phyloP scores from a whole-genome alignment of 495 filamentous ascomycete species.

The Penicillium psychrofluorescens region DNA sequence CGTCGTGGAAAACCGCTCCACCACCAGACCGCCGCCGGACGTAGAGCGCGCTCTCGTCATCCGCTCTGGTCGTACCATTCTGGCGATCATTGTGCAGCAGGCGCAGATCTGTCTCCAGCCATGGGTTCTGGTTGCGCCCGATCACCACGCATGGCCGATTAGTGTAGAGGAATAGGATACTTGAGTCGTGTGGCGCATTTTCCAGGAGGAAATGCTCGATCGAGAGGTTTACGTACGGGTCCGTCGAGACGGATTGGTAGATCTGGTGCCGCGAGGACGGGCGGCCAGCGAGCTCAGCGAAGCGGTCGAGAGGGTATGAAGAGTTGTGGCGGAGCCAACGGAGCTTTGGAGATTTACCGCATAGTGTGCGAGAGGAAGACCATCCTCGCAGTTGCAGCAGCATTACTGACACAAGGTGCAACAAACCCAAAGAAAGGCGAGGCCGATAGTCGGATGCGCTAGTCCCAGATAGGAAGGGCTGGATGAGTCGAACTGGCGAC shows the following conservation, averaged over 20 bases:
- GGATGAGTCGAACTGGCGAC: constrained; percentile 14
- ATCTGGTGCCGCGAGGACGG: constrained; percentile 52
- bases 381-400: too few relatives aligned
- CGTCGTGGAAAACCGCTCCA: constrained; percentile 89
- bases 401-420: constrained; percentile 13
- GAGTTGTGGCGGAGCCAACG: constrained; percentile 21
- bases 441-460: constrained; percentile 27
- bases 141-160: constrained; percentile 84
- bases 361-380: too few relatives aligned
- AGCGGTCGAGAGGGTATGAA: constrained; percentile 25
- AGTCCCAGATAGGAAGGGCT: constrained; percentile 22
- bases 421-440: constrained; percentile 3
- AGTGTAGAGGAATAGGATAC: constrained; percentile 76
- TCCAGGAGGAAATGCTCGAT: constrained; percentile 87
- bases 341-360: background rate
- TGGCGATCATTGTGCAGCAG: constrained; percentile 38
- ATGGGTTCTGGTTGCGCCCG: constrained; percentile 96
- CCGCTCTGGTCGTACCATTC: constrained; percentile 9
- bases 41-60: constrained; percentile 42
- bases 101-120: constrained; percentile 77
- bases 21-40: constrained; percentile 83
- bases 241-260: constrained; percentile 65
- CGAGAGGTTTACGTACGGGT: constrained; percentile 91
- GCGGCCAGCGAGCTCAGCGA: constrained; percentile 36
- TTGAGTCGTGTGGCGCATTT: constrained; percentile 59